These are phyloP conservation scores for Aspergillus egyptiacus DNA, from an alignment of 495 filamentous ascomycete genomes.

Conservation along the genomic window DNA sequence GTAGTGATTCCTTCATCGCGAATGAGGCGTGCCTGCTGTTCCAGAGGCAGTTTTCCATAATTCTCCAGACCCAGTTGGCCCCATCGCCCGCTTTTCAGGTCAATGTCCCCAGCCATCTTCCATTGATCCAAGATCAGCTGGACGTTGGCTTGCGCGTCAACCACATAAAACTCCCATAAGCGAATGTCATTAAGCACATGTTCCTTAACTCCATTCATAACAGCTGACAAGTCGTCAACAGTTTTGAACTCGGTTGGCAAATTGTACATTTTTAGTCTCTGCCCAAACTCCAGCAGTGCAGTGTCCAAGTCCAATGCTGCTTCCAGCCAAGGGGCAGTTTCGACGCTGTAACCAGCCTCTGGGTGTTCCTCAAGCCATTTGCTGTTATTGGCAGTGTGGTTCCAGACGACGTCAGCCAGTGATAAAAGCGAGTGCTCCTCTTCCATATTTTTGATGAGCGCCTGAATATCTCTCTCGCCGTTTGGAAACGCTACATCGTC, in stretches of 20 bases:
- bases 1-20: constrained; percentile 59
- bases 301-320: constrained; percentile 83
- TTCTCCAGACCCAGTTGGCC: constrained; percentile 20
- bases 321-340: constrained; percentile 89
- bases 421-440: constrained; percentile 77
- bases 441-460: constrained; percentile 75
- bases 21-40: constrained; percentile 57
- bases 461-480: constrained; percentile 76
- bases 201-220: constrained; percentile 80
- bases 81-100: constrained; percentile 21
- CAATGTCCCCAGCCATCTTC: constrained; percentile 36
- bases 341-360: constrained; percentile 90
- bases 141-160: constrained; percentile 70
- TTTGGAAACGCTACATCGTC: constrained; percentile 77
- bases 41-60: constrained; percentile 46
- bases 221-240: constrained; percentile 65
- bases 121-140: constrained; percentile 65
- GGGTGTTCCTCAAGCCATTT: constrained; percentile 92
- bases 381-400: constrained; percentile 95
- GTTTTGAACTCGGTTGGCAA: constrained; percentile 68
- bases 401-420: constrained; percentile 95
- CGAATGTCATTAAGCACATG: constrained; percentile 68
- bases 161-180: constrained; percentile 90
- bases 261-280: constrained; percentile 57
- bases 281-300: constrained; percentile 70